Percentiles rank a stretch among this genome's conserved stretches.
These are phyloP conservation scores for Hyphochytrium catenoides DNA, from an alignment of 352 stramenopile genomes.

Conservation along the genomic window DNA sequence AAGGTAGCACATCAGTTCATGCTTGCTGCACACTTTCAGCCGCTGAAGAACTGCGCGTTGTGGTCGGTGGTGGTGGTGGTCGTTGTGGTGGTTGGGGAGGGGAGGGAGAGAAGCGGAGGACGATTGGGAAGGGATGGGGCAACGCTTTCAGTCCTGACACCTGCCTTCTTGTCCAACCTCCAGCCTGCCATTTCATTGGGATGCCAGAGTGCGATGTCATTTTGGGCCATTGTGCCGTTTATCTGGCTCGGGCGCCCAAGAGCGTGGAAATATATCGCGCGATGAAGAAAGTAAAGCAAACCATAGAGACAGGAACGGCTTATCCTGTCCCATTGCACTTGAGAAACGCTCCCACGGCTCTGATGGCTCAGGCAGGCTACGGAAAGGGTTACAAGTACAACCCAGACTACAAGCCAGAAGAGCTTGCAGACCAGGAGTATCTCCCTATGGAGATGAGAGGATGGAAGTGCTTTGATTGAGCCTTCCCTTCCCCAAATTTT, in stretches of 20 bases:
- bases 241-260: conserved; percentile 49
- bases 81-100: too few species aligned
- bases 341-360: conserved; percentile 41
- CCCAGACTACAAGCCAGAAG: conserved; percentile 27
- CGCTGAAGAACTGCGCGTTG: not conserved
- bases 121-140: too few species aligned
- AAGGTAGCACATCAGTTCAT: conserved; percentile 22
- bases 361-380: conserved; percentile 50
- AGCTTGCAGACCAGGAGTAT: conserved; percentile 54
- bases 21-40: not conserved
- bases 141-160: too few species aligned
- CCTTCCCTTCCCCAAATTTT: too few species aligned
- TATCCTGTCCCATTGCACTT: conserved; percentile 50
- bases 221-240: conserved; percentile 41
- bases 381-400: conserved; percentile 58
- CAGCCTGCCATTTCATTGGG: conserved; percentile 19
- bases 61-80: too few species aligned
- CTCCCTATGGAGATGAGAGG: conserved; percentile 15
- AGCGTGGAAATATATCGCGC: conserved; percentile 52
- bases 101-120: too few species aligned
- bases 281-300: conserved; percentile 44
- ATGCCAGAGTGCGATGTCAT: conserved; percentile 63
- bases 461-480: conserved; percentile 4
- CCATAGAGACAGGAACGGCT: conserved; percentile 28
- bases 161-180: conserved; percentile 2